Evolutionary conservation across 257 asterid genomes (phyloP), one percentile per base, ranked within the genome.

Genomic region (Nicotiana undulata): DNA sequence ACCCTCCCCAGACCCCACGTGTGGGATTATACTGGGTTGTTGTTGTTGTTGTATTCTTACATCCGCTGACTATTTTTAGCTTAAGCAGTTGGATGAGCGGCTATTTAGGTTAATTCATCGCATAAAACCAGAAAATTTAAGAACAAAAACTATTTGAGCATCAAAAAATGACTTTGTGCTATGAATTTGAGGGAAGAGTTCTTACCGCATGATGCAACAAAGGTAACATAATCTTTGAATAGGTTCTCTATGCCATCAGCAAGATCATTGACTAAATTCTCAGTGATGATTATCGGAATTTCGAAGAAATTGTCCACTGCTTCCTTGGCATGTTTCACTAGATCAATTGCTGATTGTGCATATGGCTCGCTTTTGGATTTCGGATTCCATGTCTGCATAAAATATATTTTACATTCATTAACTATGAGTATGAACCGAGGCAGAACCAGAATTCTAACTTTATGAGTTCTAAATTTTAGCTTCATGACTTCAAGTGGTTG

Each of bases 311-410:
- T 85, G 44, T 93, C 93, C 3, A 93, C 87, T 0, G 91, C 82
- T 80, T 93, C 98, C 87, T 87, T 88, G 81, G 87, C 86, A 65
- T 87, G 87, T 80, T 67, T 90, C 81, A 89, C 59, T 58, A 95
- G 77, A 65, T 95, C 98, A 37, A 86, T 88, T 10, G 96, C 97
- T 46, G 98, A 90, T 82, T 92, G 90, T 40, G 96, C 96, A 32
- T 93, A 92, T 0, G 97, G 99, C 85, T 93, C 99, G n/a, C 85
- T 88, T 87, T 95, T 93, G 24, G 99, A 95, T 80, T 86, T 92
- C 0, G 99, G 99, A 80, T 93, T 91, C 99, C 99, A 95, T 61
- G 98, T 95, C 98, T 93, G 51, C n/a, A 79, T 24, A 46, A 24
- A 15, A 72, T 24, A 24, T 24, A 26, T 24, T 74, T 70, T 24